Conservation (phyloP, 208 protist genomes). For the Leishmania martiniquensis region DNA sequence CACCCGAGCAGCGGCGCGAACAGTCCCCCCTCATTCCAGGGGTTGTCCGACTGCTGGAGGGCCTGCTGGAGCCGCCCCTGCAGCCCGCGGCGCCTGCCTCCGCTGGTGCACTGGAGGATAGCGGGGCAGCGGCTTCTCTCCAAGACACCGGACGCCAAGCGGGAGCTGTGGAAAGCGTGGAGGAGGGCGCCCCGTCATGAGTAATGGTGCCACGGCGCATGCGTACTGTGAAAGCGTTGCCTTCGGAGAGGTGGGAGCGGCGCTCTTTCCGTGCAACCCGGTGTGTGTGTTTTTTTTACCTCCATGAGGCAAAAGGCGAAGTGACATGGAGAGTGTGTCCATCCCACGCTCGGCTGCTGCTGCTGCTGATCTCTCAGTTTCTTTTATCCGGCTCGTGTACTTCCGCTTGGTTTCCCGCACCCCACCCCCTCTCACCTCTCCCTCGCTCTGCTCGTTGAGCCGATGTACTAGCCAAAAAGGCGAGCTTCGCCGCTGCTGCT, state of each 20-base stretch:
- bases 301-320: not conserved
- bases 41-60: constrained; percentile 31
- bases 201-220: not conserved
- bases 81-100: not conserved
- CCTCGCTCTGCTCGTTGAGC: not conserved
- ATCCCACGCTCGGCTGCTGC: not conserved
- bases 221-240: too few relatives aligned
- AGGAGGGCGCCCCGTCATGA: not conserved
- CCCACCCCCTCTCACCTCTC: not conserved
- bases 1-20: constrained; percentile 33
- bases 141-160: not conserved
- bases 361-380: too few relatives aligned
- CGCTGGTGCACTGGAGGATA: not conserved
- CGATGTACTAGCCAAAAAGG: not conserved
- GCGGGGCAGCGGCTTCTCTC: not conserved
- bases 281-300: too few relatives aligned
- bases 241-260: too few relatives aligned
- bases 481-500: not conserved
- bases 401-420: not conserved
- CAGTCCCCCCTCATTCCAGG: constrained; percentile 36
- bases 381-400: not conserved
- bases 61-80: constrained; percentile 7
- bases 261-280: too few relatives aligned
- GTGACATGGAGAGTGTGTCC: not conserved
- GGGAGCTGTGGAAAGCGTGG: not conserved